These are phyloP conservation scores for Bacterosira constricta DNA, from an alignment of 108 stramenopile species.

Conservation along the genomic window DNA sequence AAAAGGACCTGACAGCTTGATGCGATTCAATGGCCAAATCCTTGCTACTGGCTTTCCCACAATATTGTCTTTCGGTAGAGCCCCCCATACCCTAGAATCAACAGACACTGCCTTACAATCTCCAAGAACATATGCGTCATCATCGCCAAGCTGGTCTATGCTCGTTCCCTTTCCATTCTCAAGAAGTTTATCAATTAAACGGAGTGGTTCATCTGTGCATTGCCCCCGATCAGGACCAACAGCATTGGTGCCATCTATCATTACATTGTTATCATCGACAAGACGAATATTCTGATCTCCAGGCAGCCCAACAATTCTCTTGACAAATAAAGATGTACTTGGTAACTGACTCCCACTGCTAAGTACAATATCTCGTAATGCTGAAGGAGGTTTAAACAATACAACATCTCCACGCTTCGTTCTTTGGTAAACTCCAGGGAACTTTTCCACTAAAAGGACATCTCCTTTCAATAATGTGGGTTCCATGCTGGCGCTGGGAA, in stretches of 20 bases:
- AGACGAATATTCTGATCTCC: conserved; percentile 38
- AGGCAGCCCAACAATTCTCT: conserved; percentile 46
- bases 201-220: conserved; percentile 47
- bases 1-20: conserved; percentile 31
- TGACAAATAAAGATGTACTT: conserved; percentile 48
- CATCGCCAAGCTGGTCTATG: conserved; percentile 16
- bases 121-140: conserved; percentile 51
- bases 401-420: conserved; percentile 51
- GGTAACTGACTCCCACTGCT: conserved; percentile 37
- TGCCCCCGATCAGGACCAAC: conserved; percentile 37
- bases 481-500: conserved; percentile 55
- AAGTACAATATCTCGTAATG: conserved; percentile 44
- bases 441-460: conserved; percentile 57
- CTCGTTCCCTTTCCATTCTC: conserved; percentile 40
- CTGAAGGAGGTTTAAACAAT: conserved; percentile 56
- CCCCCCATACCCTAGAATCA: conserved; percentile 48
- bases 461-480: conserved; percentile 57
- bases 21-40: conserved; percentile 43
- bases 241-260: conserved; percentile 24
- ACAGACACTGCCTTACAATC: conserved; percentile 52
- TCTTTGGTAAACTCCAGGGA: conserved; percentile 44
- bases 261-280: conserved; percentile 22
- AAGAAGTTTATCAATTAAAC: conserved; percentile 42
- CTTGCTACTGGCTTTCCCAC: conserved; percentile 41
- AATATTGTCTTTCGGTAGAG: conserved; percentile 46